A percentile compares a stretch with the other conserved stretches of the same genome.
Evolutionary conservation across 2,329 filamentous ascomycete genomes (phyloP).

Genomic region (Epichloe sp.): DNA sequence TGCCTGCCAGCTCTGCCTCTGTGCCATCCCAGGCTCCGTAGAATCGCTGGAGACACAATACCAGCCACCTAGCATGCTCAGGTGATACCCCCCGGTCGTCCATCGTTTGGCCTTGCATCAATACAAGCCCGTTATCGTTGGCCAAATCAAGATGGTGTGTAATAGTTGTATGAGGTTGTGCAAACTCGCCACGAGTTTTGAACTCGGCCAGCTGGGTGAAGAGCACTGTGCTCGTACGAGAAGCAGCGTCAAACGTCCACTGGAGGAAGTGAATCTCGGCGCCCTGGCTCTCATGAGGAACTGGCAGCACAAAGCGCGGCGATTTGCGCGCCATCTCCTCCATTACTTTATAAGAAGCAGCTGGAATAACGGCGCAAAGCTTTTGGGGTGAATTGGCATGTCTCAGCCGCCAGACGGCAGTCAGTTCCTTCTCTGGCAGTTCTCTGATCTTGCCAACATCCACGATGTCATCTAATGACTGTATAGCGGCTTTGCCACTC

Average conservation of each 20-base stretch:
- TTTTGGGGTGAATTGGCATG: conserved; percentile 61
- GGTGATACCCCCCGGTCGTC: conserved; percentile 63
- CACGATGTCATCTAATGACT: conserved; percentile 43
- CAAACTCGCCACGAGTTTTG: conserved; percentile 80
- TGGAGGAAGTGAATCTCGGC: conserved; percentile 95
- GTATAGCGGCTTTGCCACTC: conserved; percentile 17
- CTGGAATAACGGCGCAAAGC: conserved; percentile 72
- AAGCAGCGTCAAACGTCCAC: conserved; percentile 71
- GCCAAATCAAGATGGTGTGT: conserved; percentile 81
- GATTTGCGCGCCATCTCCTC: conserved; percentile 56
- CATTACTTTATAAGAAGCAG: conserved; percentile 61
- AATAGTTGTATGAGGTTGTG: conserved; percentile 82
- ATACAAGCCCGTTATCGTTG: conserved; percentile 60
- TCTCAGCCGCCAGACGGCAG: conserved; percentile 78
- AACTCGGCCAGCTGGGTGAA: conserved; percentile 93
- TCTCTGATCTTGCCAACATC: conserved; percentile 64
- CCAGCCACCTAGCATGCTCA: conserved; percentile 75
- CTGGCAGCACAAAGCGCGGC: conserved; percentile 83
- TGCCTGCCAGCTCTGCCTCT: conserved; percentile 20
- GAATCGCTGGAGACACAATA: conserved; percentile 90
- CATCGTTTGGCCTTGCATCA: conserved; percentile 73
- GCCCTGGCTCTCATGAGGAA: conserved; percentile 54
- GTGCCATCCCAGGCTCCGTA: conserved; percentile 54
- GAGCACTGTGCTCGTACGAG: conserved; percentile 59
- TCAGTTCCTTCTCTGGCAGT: conserved; percentile 70